Percentiles rank a stretch among this genome's conserved stretches.
Evolutionary conservation across 345 rosid genomes (phyloP).

Genomic region (Trapa incisa): DNA sequence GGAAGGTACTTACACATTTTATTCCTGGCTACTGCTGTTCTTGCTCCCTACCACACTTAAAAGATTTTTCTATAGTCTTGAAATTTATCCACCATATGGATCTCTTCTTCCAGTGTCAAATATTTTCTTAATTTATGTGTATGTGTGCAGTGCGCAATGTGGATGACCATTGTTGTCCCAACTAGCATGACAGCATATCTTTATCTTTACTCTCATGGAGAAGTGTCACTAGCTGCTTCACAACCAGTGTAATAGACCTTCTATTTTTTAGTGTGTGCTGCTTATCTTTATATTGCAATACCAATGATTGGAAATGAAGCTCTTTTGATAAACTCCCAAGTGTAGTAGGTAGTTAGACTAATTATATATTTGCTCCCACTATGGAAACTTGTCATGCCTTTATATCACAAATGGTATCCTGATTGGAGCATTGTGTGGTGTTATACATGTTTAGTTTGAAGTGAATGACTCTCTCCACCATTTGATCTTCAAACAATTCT

Average conservation of each 20-base stretch:
- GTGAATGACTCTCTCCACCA: background rate
- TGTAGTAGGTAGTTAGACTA: background rate
- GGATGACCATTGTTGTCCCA: slow-evolving; percentile 90
- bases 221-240: slow-evolving; percentile 85
- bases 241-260: slow-evolving; percentile 98
- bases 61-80: background rate
- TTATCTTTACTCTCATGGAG: slow-evolving; percentile 91
- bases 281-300: background rate
- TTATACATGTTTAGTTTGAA: background rate
- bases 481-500: background rate
- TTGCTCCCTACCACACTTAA: background rate
- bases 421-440: background rate
- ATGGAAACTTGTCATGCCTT: background rate
- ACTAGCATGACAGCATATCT: slow-evolving; percentile 94
- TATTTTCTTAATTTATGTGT: slow-evolving; percentile 1
- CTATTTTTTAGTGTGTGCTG: background rate
- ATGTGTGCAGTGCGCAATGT: slow-evolving; percentile 71
- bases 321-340: background rate
- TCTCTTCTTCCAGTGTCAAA: background rate
- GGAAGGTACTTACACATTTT: slow-evolving; percentile 55
- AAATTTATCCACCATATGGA: background rate
- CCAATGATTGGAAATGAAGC: background rate
- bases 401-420: background rate
- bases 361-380: background rate
- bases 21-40: background rate